Conservation (phyloP, 2,329 filamentous ascomycete genomes). For the Akanthomyces lecanii region DNA sequence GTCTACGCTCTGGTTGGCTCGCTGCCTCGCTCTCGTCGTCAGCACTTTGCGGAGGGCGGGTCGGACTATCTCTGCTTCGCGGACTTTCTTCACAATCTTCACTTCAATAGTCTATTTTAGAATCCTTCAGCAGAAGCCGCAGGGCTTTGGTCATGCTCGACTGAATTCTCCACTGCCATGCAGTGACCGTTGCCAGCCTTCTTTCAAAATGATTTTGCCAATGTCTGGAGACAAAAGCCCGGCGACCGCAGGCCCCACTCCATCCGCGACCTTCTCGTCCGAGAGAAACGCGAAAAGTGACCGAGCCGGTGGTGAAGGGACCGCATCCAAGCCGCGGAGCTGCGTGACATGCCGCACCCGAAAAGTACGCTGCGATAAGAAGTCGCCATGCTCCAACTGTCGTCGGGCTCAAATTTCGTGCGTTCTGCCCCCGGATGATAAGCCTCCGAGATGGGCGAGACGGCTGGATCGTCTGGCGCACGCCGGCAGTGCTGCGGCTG, state of each 20-base stretch:
- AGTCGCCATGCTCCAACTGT: conserved; percentile 54
- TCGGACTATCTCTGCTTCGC: neutral
- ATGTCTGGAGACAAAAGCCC: neutral
- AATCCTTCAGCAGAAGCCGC: neutral
- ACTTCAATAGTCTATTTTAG: too few relatives aligned
- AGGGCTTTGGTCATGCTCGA: neutral
- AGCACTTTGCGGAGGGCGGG: neutral
- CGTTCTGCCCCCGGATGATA: conserved; percentile 45
- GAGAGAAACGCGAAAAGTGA: conserved; percentile 19
- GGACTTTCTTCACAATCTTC: neutral
- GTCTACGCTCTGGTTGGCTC: neutral
- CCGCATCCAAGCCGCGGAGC: conserved; percentile 38
- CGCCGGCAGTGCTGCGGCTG: conserved; percentile 31
- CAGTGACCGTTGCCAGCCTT: neutral
- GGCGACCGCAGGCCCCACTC: neutral
- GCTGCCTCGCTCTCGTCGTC: conserved; percentile 3
- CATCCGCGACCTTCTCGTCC: conserved; percentile 17
- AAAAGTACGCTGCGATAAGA: conserved; percentile 56
- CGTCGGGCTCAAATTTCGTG: conserved; percentile 49
- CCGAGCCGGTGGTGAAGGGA: neutral
- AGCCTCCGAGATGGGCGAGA: conserved; percentile 51
- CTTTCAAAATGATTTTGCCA: neutral
- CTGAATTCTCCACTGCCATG: neutral
- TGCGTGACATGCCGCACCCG: conserved; percentile 49
- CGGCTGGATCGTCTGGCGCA: conserved; percentile 41